These are phyloP conservation scores for Tuctoria greenei DNA, from an alignment of 176 grass and related monocot genomes.

Conservation along the genomic window DNA sequence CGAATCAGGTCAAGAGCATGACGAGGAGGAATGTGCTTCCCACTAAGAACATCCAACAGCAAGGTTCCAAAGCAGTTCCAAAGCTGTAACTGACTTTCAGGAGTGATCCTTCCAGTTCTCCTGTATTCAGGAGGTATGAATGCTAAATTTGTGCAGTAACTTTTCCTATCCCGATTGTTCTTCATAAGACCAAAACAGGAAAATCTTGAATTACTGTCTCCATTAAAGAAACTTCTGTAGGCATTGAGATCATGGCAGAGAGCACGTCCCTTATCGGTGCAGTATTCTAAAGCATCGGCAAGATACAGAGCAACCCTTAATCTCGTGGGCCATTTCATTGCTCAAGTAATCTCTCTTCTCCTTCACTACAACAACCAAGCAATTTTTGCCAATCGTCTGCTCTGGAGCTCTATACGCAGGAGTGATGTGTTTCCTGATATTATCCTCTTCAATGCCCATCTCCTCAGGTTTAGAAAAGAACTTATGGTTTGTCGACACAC, in stretches of 20 bases:
- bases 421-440: slow-evolving; percentile 94
- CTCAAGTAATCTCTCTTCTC: too few relatives aligned
- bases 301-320: slow-evolving; percentile 90
- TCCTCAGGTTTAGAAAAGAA: slow-evolving; percentile 87
- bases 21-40: slow-evolving; percentile 97
- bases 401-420: slow-evolving; percentile 98
- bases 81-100: slow-evolving; percentile 99
- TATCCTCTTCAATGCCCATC: slow-evolving; percentile 98
- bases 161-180: slow-evolving; percentile 96
- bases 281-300: slow-evolving; percentile 92
- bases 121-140: slow-evolving; percentile 98
- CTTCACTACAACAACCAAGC: too few relatives aligned
- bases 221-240: slow-evolving; percentile 93
- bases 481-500: slow-evolving; percentile 89
- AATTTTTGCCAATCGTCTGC: too few relatives aligned
- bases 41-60: slow-evolving; percentile 94
- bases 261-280: slow-evolving; percentile 76
- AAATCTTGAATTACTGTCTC: slow-evolving; percentile 92
- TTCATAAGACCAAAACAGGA: slow-evolving; percentile 99
- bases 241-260: slow-evolving; percentile 99
- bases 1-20: slow-evolving; percentile 99
- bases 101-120: slow-evolving; percentile 94
- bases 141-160: slow-evolving; percentile 98
- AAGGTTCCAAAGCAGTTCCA: too few relatives aligned
- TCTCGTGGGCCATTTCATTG: slow-evolving; percentile 99